Conservation (phyloP, 345 rosid genomes). For the Sonneratia caseolaris region DNA sequence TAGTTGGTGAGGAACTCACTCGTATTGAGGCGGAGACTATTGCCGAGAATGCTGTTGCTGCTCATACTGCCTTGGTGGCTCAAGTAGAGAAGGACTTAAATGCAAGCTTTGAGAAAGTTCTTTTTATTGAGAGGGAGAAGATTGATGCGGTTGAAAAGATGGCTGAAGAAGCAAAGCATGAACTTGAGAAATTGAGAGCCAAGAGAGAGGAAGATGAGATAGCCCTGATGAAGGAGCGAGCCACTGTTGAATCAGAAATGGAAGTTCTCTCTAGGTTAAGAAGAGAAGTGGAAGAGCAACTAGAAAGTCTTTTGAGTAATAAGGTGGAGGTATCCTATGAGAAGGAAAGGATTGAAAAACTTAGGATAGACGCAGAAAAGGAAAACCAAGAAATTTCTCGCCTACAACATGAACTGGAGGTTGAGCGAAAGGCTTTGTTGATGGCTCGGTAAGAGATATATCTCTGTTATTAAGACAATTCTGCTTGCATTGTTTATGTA, state of each 20-base stretch:
- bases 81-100: conserved; percentile 77
- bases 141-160: conserved; percentile 61
- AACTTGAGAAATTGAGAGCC: conserved; percentile 51
- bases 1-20: conserved; percentile 77
- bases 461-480: not conserved
- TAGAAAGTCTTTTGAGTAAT: conserved; percentile 51
- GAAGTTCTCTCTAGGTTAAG: conserved; percentile 60
- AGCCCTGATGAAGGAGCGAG: conserved; percentile 57
- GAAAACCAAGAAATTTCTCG: conserved; percentile 64
- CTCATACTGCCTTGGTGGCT: conserved; percentile 65
- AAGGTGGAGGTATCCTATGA: conserved; percentile 73
- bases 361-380: conserved; percentile 52
- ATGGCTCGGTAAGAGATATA: conserved; percentile 54
- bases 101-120: conserved; percentile 66
- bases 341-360: conserved; percentile 57
- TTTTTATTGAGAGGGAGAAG: conserved; percentile 55
- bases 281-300: conserved; percentile 63
- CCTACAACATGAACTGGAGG: conserved; percentile 69
- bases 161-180: conserved; percentile 73
- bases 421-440: conserved; percentile 74
- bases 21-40: conserved; percentile 86
- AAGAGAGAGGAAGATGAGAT: conserved; percentile 62
- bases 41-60: conserved; percentile 80
- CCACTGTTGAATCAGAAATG: conserved; percentile 69
- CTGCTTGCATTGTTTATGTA: not conserved